These are phyloP conservation scores for Pichia sp. DNA, from an alignment of 1,139 yeast species.

Conservation along the genomic window DNA sequence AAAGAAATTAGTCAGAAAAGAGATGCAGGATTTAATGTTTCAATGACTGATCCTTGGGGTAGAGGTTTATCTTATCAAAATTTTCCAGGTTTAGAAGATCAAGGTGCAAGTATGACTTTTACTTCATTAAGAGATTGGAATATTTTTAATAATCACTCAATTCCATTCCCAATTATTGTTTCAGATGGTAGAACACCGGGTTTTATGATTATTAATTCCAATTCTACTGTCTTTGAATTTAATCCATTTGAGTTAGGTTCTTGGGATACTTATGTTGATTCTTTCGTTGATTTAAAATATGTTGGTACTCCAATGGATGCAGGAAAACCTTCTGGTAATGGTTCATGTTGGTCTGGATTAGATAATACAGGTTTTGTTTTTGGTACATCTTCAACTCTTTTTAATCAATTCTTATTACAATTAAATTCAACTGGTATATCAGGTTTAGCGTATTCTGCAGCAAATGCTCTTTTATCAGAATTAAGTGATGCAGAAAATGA, in stretches of 20 bases:
- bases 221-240: slow-evolving; percentile 72
- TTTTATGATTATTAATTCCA: slow-evolving; percentile 46
- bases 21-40: slow-evolving; percentile 70
- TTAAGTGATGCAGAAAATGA: slow-evolving; percentile 39
- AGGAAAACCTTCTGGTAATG: slow-evolving; percentile 44
- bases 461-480: slow-evolving; percentile 38
- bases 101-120: slow-evolving; percentile 62
- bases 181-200: slow-evolving; percentile 77
- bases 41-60: slow-evolving; percentile 94
- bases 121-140: slow-evolving; percentile 50
- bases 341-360: slow-evolving; percentile 54
- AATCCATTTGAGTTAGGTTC: slow-evolving; percentile 83
- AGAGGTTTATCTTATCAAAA: slow-evolving; percentile 74
- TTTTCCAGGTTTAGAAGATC: slow-evolving; percentile 49
- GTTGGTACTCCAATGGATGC: slow-evolving; percentile 61
- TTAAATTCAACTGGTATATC: slow-evolving; percentile 49
- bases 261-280: slow-evolving; percentile 72
- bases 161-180: slow-evolving; percentile 82
- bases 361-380: slow-evolving; percentile 73
- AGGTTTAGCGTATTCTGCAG: slow-evolving; percentile 42
- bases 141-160: slow-evolving; percentile 50
- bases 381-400: slow-evolving; percentile 75
- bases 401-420: slow-evolving; percentile 61
- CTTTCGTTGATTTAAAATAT: slow-evolving; percentile 64
- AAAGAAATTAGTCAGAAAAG: slow-evolving; percentile 54